These are phyloP conservation scores for Marvania coccoides DNA, from an alignment of 139 green algal species.

Conservation along the genomic window DNA sequence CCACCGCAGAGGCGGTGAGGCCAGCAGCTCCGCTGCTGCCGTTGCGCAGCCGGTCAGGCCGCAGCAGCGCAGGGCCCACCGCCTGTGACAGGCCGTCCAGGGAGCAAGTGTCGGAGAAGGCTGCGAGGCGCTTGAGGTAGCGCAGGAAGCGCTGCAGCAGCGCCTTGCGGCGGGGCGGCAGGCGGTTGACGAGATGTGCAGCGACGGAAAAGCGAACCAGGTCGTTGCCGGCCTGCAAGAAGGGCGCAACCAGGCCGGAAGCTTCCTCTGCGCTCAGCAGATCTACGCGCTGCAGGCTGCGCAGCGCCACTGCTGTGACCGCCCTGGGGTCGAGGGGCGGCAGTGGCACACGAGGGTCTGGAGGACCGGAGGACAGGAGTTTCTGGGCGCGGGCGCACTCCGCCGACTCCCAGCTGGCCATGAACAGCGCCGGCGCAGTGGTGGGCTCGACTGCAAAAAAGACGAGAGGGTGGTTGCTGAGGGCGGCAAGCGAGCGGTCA, in stretches of 20 bases:
- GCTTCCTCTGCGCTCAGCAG: neutral
- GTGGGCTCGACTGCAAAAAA: constrained; percentile 13
- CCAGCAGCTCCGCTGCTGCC: neutral
- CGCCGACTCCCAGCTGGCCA: constrained; percentile 9
- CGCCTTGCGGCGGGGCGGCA: neutral
- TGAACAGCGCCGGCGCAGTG: constrained; percentile 24
- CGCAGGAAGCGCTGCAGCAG: constrained; percentile 7
- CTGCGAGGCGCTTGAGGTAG: constrained; percentile 12
- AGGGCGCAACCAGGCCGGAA: neutral
- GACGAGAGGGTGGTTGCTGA: neutral
- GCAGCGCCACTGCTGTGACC: neutral
- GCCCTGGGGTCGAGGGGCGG: neutral
- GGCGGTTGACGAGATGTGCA: neutral
- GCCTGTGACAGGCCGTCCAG: neutral
- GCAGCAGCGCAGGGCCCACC: constrained; percentile 18
- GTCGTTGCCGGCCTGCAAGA: neutral
- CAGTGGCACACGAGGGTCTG: neutral
- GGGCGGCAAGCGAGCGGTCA: too few species aligned
- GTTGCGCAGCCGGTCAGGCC: constrained; percentile 5
- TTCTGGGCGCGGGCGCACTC: constrained; percentile 3
- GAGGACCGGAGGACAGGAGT: neutral
- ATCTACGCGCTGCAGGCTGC: neutral
- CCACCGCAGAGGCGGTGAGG: neutral
- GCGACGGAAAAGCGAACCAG: neutral
- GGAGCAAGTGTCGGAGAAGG: neutral